Percentiles rank a stretch among this genome's conserved stretches.
Evolutionary conservation across 2,329 filamentous ascomycete genomes (phyloP).

Genomic region (Conoideocrella luteorostrata): DNA sequence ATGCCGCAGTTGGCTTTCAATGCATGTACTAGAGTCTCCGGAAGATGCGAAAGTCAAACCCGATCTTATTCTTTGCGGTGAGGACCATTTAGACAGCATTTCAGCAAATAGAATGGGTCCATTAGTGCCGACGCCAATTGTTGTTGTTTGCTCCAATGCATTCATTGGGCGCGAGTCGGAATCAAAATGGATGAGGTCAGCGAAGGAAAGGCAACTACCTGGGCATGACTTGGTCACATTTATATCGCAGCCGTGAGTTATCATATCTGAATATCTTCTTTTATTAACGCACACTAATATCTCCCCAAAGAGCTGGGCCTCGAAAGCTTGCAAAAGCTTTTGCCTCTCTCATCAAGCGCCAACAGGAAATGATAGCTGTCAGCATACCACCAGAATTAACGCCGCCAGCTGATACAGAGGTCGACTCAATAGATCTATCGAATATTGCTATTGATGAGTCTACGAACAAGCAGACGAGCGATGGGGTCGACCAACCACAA

Average conservation of each 20-base stretch:
- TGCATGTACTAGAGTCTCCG: slow-evolving; percentile 19
- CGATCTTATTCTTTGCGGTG: slow-evolving; percentile 20
- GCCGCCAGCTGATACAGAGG: neutral
- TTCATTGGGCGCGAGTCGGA: slow-evolving; percentile 17
- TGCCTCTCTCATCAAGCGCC: neutral
- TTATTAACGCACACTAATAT: neutral
- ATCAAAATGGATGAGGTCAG: neutral
- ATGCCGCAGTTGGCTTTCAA: slow-evolving; percentile 27
- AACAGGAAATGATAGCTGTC: neutral
- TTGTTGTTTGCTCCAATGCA: slow-evolving; percentile 28
- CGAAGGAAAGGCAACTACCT: slow-evolving; percentile 13
- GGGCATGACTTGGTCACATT: slow-evolving; percentile 23
- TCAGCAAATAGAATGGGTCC: neutral
- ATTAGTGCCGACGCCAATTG: slow-evolving; percentile 13
- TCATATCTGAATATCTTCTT: neutral
- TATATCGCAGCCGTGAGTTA: slow-evolving; percentile 30
- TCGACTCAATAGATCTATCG: too few relatives aligned
- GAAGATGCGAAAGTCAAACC: slow-evolving; percentile 11
- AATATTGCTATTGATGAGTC: too few relatives aligned
- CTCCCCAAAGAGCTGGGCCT: slow-evolving; percentile 23
- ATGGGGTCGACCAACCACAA: too few relatives aligned
- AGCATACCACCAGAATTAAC: neutral
- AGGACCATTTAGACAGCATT: neutral
- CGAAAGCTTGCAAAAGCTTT: slow-evolving; percentile 22
- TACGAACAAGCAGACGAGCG: neutral